Evolutionary conservation across 2,329 filamentous ascomycete genomes (phyloP).

Genomic region (Lanzia echinophila): DNA sequence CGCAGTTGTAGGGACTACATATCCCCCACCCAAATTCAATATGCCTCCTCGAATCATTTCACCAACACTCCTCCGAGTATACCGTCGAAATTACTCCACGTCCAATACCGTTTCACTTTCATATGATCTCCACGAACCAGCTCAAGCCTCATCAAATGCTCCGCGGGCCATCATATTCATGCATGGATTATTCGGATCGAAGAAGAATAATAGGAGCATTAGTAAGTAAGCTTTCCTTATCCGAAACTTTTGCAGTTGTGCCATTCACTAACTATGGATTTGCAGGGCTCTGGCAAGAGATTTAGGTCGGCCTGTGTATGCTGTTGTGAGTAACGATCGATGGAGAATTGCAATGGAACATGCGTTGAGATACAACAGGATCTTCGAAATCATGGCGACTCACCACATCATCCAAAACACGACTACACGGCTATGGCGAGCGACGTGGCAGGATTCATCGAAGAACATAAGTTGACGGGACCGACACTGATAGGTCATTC

Average conservation of each 20-base stretch:
- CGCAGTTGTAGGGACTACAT: not conserved
- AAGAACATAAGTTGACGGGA: slow-evolving; percentile 59
- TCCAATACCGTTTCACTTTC: slow-evolving; percentile 36
- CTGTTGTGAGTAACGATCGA: slow-evolving; percentile 52
- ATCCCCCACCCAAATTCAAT: not conserved
- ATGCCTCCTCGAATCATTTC: slow-evolving; percentile 16
- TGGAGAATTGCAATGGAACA: not conserved
- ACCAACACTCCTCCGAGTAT: not conserved
- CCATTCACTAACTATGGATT: slow-evolving; percentile 9
- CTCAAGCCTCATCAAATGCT: slow-evolving; percentile 37
- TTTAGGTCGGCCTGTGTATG: slow-evolving; percentile 73
- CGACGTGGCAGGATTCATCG: slow-evolving; percentile 75
- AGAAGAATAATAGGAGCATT: slow-evolving; percentile 89
- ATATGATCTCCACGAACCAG: slow-evolving; percentile 63
- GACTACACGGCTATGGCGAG: slow-evolving; percentile 77
- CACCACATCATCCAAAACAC: slow-evolving; percentile 68
- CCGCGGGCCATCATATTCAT: slow-evolving; percentile 72
- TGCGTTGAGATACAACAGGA: slow-evolving; percentile 49
- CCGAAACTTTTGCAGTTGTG: not conserved
- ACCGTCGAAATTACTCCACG: slow-evolving; percentile 14
- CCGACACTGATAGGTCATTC: slow-evolving; percentile 85
- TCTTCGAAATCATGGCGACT: slow-evolving; percentile 88
- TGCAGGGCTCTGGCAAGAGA: slow-evolving; percentile 72
- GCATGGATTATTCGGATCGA: slow-evolving; percentile 90
- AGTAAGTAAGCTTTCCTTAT: slow-evolving; percentile 62